Evolutionary conservation across 371 early-diverging fungal species (phyloP), one percentile per base, ranked within the genome.

Genomic region (Actinomortierella ambigua): DNA sequence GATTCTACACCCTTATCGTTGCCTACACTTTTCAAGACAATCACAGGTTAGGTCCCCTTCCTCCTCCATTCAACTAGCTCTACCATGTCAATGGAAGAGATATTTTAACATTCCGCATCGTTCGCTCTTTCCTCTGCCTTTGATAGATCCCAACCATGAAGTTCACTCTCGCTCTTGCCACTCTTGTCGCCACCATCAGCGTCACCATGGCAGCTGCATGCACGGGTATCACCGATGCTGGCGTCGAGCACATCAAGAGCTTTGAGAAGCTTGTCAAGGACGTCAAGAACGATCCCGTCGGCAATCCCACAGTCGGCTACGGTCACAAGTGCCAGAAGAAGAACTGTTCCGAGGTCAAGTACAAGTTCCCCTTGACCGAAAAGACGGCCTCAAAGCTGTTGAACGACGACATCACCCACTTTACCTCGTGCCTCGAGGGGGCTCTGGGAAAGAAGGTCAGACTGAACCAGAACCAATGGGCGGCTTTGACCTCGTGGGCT

Each of bases 391-490:
- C 55, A 39, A 26, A 53, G 27, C 57, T 76, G 28, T 57, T 76
- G 23, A 41, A 15, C 59, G 50, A 57, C 15, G 76, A 76, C 15
- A 8, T 76, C 5, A 47, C 54, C 8, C 41, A 24, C 49, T 75
- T 71, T 59, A 52, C 55, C 4, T 34, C 17, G 27, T 73, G 73
- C 46, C 69, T 75, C n/a, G 63, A 56, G 17, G n/a, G 20, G n/a
- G n/a, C n/a, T n/a, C n/a, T n/a, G n/a, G n/a, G n/a, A n/a, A n/a
- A n/a, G 24, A 47, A 44, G 17, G 55, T 60, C 6, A 55, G 43
- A 42, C 63, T 71, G 55, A 76, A 76, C 50, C 55, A 54, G 24
- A 75, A 67, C 49, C 77, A 77, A 59, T 65, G 60, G 60, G 77
- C 70, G 1, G 76, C 77, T 8, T 53, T 77, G 44, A 54, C 50